Evolutionary conservation across 805 yeast genomes (phyloP).

Genomic region (Pichia californica): DNA sequence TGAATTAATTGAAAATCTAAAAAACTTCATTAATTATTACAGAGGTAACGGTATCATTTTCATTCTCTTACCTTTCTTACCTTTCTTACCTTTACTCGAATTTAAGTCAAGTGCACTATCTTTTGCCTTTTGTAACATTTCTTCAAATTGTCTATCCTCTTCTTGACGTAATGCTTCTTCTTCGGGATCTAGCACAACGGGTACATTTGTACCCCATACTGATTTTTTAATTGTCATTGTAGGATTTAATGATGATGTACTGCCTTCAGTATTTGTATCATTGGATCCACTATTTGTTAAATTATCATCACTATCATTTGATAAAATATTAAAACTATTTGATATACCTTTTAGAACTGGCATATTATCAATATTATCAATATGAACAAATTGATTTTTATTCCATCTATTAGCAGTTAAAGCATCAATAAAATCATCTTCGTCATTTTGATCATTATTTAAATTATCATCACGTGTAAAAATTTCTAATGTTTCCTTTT

Average conservation of each 20-base stretch:
- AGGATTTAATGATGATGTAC: neutral
- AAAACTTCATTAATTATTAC: no score
- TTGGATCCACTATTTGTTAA: slow-evolving; percentile 8
- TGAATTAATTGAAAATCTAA: no score
- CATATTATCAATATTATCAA: slow-evolving; percentile 32
- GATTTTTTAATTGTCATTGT: slow-evolving; percentile 29
- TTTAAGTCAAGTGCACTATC: slow-evolving; percentile 35
- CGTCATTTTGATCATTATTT: neutral
- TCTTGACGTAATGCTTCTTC: slow-evolving; percentile 38
- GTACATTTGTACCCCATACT: slow-evolving; percentile 72
- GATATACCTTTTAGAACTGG: slow-evolving; percentile 18
- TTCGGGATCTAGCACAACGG: slow-evolving; percentile 32
- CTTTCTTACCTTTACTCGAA: slow-evolving; percentile 30
- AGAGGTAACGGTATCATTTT: slow-evolving; percentile 13
- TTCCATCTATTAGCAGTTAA: slow-evolving; percentile 25
- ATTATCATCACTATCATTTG: slow-evolving; percentile 6
- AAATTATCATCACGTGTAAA: neutral
- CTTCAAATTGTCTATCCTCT: slow-evolving; percentile 34
- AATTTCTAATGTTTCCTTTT: slow-evolving; percentile 9
- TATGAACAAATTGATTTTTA: slow-evolving; percentile 28
- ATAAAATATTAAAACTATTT: slow-evolving; percentile 14
- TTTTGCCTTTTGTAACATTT: slow-evolving; percentile 46
- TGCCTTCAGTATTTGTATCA: slow-evolving; percentile 10
- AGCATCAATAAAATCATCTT: neutral
- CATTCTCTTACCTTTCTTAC: slow-evolving; percentile 38